Base-by-base conservation (phyloP, 108 stramenopile genomes). In the Discostella pseudostelligera region DNA sequence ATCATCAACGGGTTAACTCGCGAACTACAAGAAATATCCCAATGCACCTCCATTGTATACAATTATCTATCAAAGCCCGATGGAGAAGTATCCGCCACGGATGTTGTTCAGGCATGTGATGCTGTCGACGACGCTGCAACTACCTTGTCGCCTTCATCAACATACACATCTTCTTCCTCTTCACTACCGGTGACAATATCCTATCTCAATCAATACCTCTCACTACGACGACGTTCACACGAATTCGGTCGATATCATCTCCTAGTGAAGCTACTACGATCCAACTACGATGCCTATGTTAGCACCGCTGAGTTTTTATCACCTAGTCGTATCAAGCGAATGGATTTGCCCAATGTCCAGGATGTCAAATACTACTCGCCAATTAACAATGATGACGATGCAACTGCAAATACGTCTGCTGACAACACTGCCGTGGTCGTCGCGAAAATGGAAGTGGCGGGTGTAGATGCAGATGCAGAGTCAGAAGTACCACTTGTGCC, bases 261-360 rank as follows among this genome's bases (percentile, higher is more conserved):
- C 28, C 67, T 93, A 20, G 83, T 59, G 32, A 81, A 79, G 56
- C 45, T 93, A 39, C 51, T 90, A 62, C 53, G 69, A 56, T 62
- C 65, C 19, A 78, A 88, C 59, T 87, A 87, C 53, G 74, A 88
- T 35, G 84, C 84, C 0, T 93, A 93, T 55, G 80, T 88, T 19
- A 83, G 72, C 11, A 89, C 88, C 2, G 92, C 88, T 4, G 59
- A 65, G 36, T 93, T 93, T 72, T 37, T 93, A 29, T 84, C 84
- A 56, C 87, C 88, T 13, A 85, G 79, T 61, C 80, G 88, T 25
- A 89, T 89, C 28, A 68, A 84, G 4, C 59, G 90, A 8, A 25
- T 20, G 24, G 76, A 86, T 22, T 62, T 89, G 29, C 88, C 87
- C 6, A 89, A 92, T 70, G 75, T 87, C 10, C 91, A 92, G 65